A percentile compares a stretch with the other conserved stretches of the same genome.
Conservation (phyloP, 176 grass and related monocot genomes). For the Rhynchospora breviuscula region DNA sequence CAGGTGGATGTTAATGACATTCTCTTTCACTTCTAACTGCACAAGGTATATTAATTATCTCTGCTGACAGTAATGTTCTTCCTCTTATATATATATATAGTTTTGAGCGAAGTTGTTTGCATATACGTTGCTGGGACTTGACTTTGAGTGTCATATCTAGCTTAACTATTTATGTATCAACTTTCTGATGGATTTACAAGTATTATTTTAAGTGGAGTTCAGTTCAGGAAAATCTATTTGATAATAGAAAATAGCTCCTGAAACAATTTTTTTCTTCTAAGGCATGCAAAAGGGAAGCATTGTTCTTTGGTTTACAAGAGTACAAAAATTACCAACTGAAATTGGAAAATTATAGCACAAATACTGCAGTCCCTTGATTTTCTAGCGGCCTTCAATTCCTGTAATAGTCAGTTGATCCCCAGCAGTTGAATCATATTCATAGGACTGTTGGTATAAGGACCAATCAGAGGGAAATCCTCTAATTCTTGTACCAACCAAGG, state of each 20-base stretch:
- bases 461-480: background rate
- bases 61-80: background rate
- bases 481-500: slow-evolving; percentile 25
- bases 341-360: background rate
- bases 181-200: background rate
- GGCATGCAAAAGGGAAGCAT: background rate
- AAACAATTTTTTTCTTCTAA: background rate
- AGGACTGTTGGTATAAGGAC: background rate
- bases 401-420: slow-evolving; percentile 4
- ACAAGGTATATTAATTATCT: background rate
- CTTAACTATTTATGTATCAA: background rate
- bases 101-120: background rate
- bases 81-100: background rate
- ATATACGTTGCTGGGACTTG: background rate
- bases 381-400: slow-evolving; percentile 4
- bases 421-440: background rate
- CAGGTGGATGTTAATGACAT: background rate
- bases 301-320: background rate
- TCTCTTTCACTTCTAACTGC: background rate
- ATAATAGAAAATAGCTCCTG: background rate
- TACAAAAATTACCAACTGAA: background rate
- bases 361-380: background rate
- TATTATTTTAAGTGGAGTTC: background rate
- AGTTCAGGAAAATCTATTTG: background rate
- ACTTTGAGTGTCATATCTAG: background rate